Conservation (phyloP, 2,329 filamentous ascomycete species). For the Penicillium frequentans region DNA sequence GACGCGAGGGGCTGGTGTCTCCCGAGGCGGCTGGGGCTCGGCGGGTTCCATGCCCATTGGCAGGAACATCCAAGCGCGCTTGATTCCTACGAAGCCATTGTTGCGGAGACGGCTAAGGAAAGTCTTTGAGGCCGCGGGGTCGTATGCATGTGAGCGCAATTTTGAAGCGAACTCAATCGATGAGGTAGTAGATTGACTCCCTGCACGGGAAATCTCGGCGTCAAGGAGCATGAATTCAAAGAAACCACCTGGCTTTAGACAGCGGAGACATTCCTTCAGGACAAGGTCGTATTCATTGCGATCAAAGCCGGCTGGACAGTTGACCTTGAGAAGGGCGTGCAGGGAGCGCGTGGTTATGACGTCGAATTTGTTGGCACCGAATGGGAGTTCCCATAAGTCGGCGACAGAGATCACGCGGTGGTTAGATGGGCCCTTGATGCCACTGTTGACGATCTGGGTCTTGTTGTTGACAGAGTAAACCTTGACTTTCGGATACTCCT, state of each 20-base stretch:
- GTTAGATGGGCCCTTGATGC: constrained; percentile 80
- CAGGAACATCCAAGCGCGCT: constrained; percentile 84
- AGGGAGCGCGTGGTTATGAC: constrained; percentile 86
- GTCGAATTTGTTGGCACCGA: constrained; percentile 83
- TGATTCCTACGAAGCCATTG: constrained; percentile 76
- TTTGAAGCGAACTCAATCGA: constrained; percentile 90
- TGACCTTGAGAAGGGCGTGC: constrained; percentile 75
- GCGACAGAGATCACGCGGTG: constrained; percentile 80
- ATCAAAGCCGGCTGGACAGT: constrained; percentile 62
- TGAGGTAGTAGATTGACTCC: constrained; percentile 75
- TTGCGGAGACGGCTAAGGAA: constrained; percentile 74
- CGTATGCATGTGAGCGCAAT: constrained; percentile 86
- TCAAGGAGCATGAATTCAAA: constrained; percentile 90
- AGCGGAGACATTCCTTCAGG: constrained; percentile 80
- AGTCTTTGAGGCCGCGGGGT: constrained; percentile 76
- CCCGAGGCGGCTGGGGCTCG: constrained; percentile 47
- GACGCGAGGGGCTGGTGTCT: constrained; percentile 39
- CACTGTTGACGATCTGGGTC: constrained; percentile 69
- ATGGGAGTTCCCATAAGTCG: constrained; percentile 77
- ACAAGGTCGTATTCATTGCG: constrained; percentile 87
- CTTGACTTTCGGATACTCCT: constrained; percentile 80
- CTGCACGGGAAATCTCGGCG: constrained; percentile 83
- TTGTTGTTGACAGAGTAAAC: constrained; percentile 85
- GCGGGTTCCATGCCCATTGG: constrained; percentile 67
- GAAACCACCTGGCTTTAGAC: constrained; percentile 89